phyloP scores from a whole-genome alignment of 2,329 filamentous ascomycete species.

The Cyphellophora attinorum region DNA sequence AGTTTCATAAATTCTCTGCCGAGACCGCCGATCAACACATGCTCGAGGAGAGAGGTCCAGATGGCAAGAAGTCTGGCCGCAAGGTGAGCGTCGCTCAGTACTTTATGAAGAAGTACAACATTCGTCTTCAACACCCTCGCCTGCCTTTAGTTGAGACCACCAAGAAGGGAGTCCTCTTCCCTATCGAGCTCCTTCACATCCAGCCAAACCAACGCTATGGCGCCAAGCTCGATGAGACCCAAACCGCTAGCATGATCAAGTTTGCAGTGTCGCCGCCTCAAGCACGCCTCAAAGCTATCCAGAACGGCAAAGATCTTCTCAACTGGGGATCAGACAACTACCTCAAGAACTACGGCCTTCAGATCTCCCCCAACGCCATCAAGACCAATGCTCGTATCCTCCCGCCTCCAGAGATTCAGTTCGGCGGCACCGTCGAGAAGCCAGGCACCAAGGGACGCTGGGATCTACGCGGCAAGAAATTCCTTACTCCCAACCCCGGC shows the following conservation, averaged over 20 bases:
- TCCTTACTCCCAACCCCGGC: conserved; percentile 53
- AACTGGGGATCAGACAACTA: conserved; percentile 61
- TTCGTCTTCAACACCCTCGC: conserved; percentile 33
- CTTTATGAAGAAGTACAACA: conserved; percentile 43
- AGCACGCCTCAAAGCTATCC: conserved; percentile 59
- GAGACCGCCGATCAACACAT: conserved; percentile 33
- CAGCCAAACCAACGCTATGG: conserved; percentile 47
- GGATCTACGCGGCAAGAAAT: conserved; percentile 77
- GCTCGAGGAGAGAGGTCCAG: conserved; percentile 30
- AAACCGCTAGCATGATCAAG: conserved; percentile 85
- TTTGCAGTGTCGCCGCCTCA: conserved; percentile 73
- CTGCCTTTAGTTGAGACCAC: conserved; percentile 52
- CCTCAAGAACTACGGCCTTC: conserved; percentile 63
- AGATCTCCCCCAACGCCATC: conserved; percentile 56
- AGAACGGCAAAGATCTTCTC: conserved; percentile 56
- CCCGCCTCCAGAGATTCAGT: conserved; percentile 60
- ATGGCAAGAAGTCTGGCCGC: conserved; percentile 33
- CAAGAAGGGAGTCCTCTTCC: conserved; percentile 42
- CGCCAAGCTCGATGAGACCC: conserved; percentile 47
- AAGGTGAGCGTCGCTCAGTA: conserved; percentile 51
- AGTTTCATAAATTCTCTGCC: conserved; percentile 40
- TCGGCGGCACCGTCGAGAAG: conserved; percentile 42
- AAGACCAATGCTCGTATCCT: conserved; percentile 63
- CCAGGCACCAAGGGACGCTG: conserved; percentile 67
- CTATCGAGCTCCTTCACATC: conserved; percentile 47